Evolutionary conservation across 371 early-diverging fungal genomes (phyloP), one percentile per base, ranked within the genome.

Genomic region (Smittium culicis): DNA sequence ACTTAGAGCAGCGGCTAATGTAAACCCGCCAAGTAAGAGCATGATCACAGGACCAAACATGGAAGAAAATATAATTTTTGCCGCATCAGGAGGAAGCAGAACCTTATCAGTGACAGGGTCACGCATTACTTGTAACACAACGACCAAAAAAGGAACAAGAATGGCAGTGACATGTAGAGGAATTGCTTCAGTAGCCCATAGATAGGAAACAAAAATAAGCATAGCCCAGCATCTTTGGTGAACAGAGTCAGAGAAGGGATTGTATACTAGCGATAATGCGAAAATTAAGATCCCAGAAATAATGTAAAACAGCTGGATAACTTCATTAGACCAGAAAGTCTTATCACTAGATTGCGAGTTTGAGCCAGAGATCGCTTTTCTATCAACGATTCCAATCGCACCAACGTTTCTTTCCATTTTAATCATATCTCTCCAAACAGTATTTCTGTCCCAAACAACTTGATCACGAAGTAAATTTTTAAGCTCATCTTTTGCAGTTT

Each of bases 21-120:
- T 81, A 78, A 97, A 97, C 0, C 98, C 96, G 70, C 96, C 96
- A 16, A 97, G 82, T 24, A 97, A 82, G 67, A 96, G 80, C 93
- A 96, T 92, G 70, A 96, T 92, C 2, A 93, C 93, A 1, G 93
- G 89, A 30, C 88, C 87, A 71, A 94, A 98, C 98, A 98, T 98
- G 67, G 91, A 84, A 0, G 84, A 79, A 71, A 95, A 93, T 58
- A 92, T 85, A 28, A 79, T 75, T 68, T 88, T 89, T 34, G 96
- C 82, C 17, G 94, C 93, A 11, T 82, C 82, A 58, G 83, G 80
- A 2, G 95, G 86, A 25, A 64, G 27, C 58, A 68, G 63, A 1
- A 67, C 67, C 34, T 27, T 25, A 27, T 61, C 25, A 56, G 65
- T n/a, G 0, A 74, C 73, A 2, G 82, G 79, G 33, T 74, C 74